Evolutionary conservation across 345 rosid genomes (phyloP), one percentile per base, ranked within the genome.

Genomic region (Gossypium longicalyx): DNA sequence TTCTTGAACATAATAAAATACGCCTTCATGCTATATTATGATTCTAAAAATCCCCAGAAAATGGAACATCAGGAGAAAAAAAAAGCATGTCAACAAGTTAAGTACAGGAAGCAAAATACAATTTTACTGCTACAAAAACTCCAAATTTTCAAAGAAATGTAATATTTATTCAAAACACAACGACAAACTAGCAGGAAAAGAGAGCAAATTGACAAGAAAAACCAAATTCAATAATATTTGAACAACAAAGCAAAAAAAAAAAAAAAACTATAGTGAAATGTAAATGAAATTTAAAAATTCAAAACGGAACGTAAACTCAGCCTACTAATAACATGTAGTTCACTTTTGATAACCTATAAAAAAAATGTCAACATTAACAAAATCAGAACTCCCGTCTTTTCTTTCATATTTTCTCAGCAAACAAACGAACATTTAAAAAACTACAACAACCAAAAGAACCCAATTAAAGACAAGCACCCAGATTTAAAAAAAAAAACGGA

Each of bases 361-460:
- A 69, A 19, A 56, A 2, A 34, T n/a, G 53, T 52, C 73, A 70
- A 52, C 47, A n/a, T 67, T 52, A 68, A 68, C 57, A 38, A 23
- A 67, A 16, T n/a, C 19, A 38, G 20, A 17, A 22, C 22, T 51
- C 16, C 4, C 53, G 48, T 27, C 29, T 15, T 44, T 74, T 29
- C 56, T 25, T 68, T 52, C 47, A 29, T 71, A 73, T 29, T 74
- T 63, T 52, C 67, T 56, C 38, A 22, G 72, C 49, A 74, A 75
- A 51, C 68, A 63, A 70, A 75, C 25, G 44, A 45, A 23, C 20
- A 19, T 19, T 66, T 7, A 13, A 6, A 34, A 74, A 63, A 48
- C 61, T 16, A n/a, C 1, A 47, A 48, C 43, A 72, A 5, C 2
- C 2, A 10, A 53, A 65, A 15, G 17, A n/a, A 19, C 16, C 2